Evolutionary conservation across 495 filamentous ascomycete genomes (phyloP).

Genomic region (Aspergillus nanangensis): DNA sequence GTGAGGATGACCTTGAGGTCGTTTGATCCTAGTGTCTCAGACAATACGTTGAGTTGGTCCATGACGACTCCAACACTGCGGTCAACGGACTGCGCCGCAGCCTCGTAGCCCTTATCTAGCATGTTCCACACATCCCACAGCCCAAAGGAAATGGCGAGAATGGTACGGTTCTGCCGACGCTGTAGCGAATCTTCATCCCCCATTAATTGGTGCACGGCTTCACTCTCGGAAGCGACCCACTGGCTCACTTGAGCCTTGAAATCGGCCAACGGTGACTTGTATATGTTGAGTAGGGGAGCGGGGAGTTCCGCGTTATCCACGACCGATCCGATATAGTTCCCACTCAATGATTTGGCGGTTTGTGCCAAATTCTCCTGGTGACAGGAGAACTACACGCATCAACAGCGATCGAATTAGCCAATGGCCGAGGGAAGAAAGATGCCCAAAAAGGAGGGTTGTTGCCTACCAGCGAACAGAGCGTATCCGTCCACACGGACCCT

Average conservation of each 20-base stretch:
- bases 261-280: slow-evolving; percentile 31
- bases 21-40: slow-evolving; percentile 30
- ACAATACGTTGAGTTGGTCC: slow-evolving; percentile 35
- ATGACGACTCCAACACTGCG: slow-evolving; percentile 42
- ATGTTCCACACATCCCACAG: slow-evolving; percentile 50
- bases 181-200: slow-evolving; percentile 15
- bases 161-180: slow-evolving; percentile 26
- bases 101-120: slow-evolving; percentile 26
- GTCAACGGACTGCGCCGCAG: slow-evolving; percentile 32
- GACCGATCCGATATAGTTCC: slow-evolving; percentile 34
- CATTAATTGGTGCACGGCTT: slow-evolving; percentile 13
- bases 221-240: slow-evolving; percentile 34
- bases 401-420: too few relatives aligned
- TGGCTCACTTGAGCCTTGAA: slow-evolving; percentile 38
- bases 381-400: slow-evolving; percentile 34
- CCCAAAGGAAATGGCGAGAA: slow-evolving; percentile 43
- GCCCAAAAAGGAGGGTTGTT: neutral
- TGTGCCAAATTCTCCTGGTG: slow-evolving; percentile 44
- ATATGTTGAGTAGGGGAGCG: slow-evolving; percentile 18
- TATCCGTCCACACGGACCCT: slow-evolving; percentile 41
- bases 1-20: slow-evolving; percentile 45
- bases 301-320: slow-evolving; percentile 34
- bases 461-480: slow-evolving; percentile 39
- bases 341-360: slow-evolving; percentile 26
- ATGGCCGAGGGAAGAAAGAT: too few relatives aligned